Evolutionary conservation across 805 yeast species (phyloP), one percentile per base, ranked within the genome.

Genomic region (Zygotorulaspora florentina): DNA sequence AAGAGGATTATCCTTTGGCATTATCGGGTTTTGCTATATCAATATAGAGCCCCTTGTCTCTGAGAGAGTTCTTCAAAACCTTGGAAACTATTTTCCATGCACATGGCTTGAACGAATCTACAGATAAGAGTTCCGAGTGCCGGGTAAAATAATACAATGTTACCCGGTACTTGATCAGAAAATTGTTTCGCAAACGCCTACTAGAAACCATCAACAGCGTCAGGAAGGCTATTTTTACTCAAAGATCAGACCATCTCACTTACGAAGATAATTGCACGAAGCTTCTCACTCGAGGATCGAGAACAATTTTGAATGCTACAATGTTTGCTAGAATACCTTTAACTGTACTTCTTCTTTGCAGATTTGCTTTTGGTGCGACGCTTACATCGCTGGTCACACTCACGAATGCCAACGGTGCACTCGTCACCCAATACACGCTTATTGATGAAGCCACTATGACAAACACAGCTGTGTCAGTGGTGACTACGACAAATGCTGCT

Each of bases 321-420:
- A 33, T 33, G 36, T 10, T 33, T 33, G 16, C 36, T n/a, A 16
- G 36, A 33, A 13, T 13, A n/a, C 16, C 18, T 13, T 16, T 33
- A 10, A 10, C 16, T 8, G 16, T 16, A 13, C 20, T 33, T n/a
- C 16, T 33, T 11, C 20, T 33, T 11, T 33, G 36, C 36, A 33
- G 36, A 33, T 38, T 42, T 13, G 41, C 42, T 10, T 63, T 58
- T 25, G 62, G 59, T 46, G 42, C 46, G 16, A 35, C 51, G 23
- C 48, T 62, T 23, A 45, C 65, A 13, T 57, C 63, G 28, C 51
- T 59, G 27, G 56, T 65, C 43, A 58, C 66, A 30, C 55, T 61
- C n/a, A 58, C 71, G 7, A 58, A 69, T 20, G 57, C 62, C 45
- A 61, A 54, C 23, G 57, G 62, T 6, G 47, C 57, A 59, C 42